Conservation (phyloP, 345 rosid species). For the Rhodomyrtus tomentosa region DNA sequence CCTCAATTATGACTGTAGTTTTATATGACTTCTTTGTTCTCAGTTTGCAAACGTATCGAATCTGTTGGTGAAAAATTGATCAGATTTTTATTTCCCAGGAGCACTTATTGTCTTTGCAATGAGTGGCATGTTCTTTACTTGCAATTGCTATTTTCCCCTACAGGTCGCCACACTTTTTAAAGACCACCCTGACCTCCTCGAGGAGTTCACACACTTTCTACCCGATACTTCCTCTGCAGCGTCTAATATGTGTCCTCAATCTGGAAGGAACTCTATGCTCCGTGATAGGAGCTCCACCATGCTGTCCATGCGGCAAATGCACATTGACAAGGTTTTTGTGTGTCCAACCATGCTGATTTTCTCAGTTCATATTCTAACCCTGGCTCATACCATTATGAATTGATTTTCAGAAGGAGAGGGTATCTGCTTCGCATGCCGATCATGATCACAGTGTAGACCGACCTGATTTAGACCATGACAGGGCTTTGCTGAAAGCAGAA, state of each 20-base stretch:
- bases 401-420: conserved; percentile 62
- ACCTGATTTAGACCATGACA: conserved; percentile 49
- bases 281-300: conserved; percentile 59
- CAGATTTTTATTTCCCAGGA: neutral
- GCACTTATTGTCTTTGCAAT: neutral
- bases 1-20: neutral
- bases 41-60: neutral
- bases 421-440: conserved; percentile 32
- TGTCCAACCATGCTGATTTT: neutral
- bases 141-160: conserved; percentile 2
- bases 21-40: neutral
- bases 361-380: neutral
- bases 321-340: conserved; percentile 53
- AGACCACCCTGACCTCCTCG: conserved; percentile 81
- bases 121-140: neutral
- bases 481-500: conserved; percentile 34
- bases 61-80: neutral
- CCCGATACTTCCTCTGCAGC: conserved; percentile 75
- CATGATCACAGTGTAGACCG: conserved; percentile 45
- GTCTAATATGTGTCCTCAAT: conserved; percentile 25
- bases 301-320: conserved; percentile 41
- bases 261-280: conserved; percentile 41
- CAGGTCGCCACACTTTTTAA: conserved; percentile 84
- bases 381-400: conserved; percentile 14
- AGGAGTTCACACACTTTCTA: conserved; percentile 83